Evolutionary conservation across 1,284 basidiomycete genomes (phyloP).

Genomic region (Moesziomyces sp.): DNA sequence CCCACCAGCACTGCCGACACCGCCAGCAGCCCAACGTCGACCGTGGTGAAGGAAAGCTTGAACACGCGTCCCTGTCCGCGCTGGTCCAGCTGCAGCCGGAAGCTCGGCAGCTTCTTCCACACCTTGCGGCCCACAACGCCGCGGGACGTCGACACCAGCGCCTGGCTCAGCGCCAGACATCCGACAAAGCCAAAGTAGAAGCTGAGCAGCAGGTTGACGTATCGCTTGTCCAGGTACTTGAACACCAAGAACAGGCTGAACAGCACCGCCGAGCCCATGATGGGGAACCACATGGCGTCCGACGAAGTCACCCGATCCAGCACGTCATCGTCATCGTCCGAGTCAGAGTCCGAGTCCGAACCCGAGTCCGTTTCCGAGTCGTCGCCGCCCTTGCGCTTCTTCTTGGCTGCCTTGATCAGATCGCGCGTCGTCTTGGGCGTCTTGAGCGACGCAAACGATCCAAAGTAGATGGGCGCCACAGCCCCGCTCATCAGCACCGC

Average conservation of each 20-base stretch:
- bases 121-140: slow-evolving; percentile 26
- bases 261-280: slow-evolving; percentile 62
- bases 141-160: slow-evolving; percentile 26
- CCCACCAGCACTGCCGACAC: slow-evolving; percentile 76
- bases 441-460: slow-evolving; percentile 57
- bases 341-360: slow-evolving; percentile 28
- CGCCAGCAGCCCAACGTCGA: slow-evolving; percentile 76
- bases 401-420: slow-evolving; percentile 44
- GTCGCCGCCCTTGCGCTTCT: slow-evolving; percentile 13
- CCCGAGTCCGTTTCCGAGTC: slow-evolving; percentile 19
- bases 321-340: slow-evolving; percentile 51
- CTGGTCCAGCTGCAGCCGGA: slow-evolving; percentile 39
- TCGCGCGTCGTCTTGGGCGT: slow-evolving; percentile 58
- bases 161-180: slow-evolving; percentile 54
- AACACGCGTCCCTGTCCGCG: slow-evolving; percentile 35
- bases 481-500: slow-evolving; percentile 56
- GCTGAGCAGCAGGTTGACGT: slow-evolving; percentile 59
- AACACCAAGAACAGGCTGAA: slow-evolving; percentile 61
- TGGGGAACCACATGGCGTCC: slow-evolving; percentile 64
- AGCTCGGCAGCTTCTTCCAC: slow-evolving; percentile 51
- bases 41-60: slow-evolving; percentile 66
- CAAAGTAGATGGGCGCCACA: slow-evolving; percentile 59
- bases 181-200: slow-evolving; percentile 65
- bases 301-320: slow-evolving; percentile 58
- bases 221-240: slow-evolving; percentile 63